Evolutionary conservation across 148 eudicot species (phyloP).

Genomic region (Rhododendron ferrugineum): DNA sequence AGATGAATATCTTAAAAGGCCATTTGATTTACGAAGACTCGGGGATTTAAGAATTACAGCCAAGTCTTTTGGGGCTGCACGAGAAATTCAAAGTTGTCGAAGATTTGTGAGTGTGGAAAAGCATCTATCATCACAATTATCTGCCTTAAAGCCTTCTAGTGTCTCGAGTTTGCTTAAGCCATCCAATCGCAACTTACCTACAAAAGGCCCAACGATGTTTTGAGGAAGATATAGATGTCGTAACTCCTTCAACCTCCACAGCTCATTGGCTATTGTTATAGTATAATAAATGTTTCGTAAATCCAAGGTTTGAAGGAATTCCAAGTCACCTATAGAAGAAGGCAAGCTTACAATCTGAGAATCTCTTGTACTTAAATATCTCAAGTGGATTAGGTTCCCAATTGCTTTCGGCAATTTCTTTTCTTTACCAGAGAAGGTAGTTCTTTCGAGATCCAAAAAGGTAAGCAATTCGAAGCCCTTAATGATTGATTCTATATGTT

Average conservation of each 20-base stretch:
- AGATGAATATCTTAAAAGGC: too few relatives aligned
- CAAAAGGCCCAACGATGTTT: too few relatives aligned
- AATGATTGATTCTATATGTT: background rate
- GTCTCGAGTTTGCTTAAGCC: conserved; percentile 9
- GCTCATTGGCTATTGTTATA: background rate
- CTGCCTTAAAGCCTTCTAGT: background rate
- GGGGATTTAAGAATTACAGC: background rate
- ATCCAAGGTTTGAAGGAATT: conserved; percentile 14
- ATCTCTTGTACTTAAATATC: background rate
- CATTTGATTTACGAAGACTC: background rate
- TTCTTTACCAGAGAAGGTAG: background rate
- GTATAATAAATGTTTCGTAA: background rate
- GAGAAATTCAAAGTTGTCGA: background rate
- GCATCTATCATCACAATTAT: background rate
- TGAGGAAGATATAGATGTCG: conserved; percentile 11
- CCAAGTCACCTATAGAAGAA: conserved; percentile 6
- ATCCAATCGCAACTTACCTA: background rate
- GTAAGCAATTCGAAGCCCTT: background rate
- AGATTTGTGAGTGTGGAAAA: background rate
- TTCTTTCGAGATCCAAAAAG: background rate
- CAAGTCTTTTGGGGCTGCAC: background rate
- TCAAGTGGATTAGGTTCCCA: background rate
- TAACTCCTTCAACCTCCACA: conserved; percentile 5
- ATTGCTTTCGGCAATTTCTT: background rate
- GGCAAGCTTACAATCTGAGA: background rate